Base-by-base conservation (phyloP, 2,329 filamentous ascomycete species). In the Aspergillus quadricinctus region DNA sequence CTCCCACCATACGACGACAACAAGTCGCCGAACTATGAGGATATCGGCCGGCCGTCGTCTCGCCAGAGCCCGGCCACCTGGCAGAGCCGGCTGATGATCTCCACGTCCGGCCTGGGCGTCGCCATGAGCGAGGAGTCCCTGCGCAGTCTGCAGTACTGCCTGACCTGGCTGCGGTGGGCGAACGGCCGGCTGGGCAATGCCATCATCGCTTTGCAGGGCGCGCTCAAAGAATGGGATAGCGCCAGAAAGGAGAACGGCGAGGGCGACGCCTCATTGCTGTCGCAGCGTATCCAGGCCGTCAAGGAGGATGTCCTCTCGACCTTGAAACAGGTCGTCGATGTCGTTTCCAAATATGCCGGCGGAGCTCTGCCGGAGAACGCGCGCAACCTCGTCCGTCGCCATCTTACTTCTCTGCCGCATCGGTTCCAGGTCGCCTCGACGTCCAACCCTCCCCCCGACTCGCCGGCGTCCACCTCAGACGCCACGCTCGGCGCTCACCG, bases 91-190 rank as follows among this genome's bases (percentile, higher is more conserved):
- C 79, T 97, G 19, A 89, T 96, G 63, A 89, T 96, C 71, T 92
- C 90, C 4, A 97, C 93, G 0, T 96, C 92, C 0, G 93, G 92
- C 0, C 81, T 97, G 0, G 92, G 92, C 61, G 88, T 96, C 17
- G 92, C 94, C 1, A 91, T 99, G 82, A 95, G 89, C 66, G 88
- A 95, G 19, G 88, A 94, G 67, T 96, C 90, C 23, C 77, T 97
- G 8, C 84, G 87, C 52, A 94, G 88, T 59, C 78, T 99, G 45
- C 91, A 90, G 65, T 93, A 91, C 66, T 97, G 92, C 61, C 78
- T 97, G 1, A 82, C 83, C 25, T 89, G 92, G 81, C 78, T 97
- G 49, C 83, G 87, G 27, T 88, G 87, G 81, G 90, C 90, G 1
- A 96, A 96, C 59, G 86, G 85, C 6, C 89, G 91, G 69, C 86